Conservation (phyloP, 139 green algal genomes). For the Volvox reticuliferus region DNA sequence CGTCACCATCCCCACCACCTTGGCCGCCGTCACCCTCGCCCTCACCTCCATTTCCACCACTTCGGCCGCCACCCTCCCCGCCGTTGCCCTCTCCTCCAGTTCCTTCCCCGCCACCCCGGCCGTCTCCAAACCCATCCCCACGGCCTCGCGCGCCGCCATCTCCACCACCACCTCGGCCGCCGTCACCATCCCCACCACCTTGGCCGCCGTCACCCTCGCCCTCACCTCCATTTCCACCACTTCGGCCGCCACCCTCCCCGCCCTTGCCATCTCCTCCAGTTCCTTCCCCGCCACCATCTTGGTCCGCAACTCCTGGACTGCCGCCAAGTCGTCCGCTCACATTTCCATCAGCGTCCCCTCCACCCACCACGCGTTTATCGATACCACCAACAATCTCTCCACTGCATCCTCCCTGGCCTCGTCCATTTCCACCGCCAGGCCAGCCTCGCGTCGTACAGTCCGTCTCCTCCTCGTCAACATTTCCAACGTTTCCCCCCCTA, state of each 20-base stretch:
- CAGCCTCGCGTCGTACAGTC: too few species aligned
- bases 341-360: neutral
- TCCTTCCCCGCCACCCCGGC: neutral
- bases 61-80: neutral
- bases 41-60: too few species aligned
- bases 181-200: neutral
- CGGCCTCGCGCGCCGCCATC: neutral
- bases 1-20: too few species aligned
- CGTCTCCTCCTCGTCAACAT: too few species aligned
- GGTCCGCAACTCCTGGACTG: too few species aligned
- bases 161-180: neutral
- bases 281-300: too few species aligned
- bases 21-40: too few species aligned
- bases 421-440: too few species aligned
- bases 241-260: neutral
- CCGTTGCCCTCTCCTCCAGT: neutral
- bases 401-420: neutral
- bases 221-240: neutral
- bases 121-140: neutral
- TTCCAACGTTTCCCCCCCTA: too few species aligned
- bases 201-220: neutral
- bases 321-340: too few species aligned
- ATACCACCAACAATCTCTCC: neutral
- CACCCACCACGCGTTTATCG: neutral
- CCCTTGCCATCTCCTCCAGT: too few species aligned